Base-by-base conservation (phyloP, 2,329 filamentous ascomycete species). In the Diaporthe vexans region DNA sequence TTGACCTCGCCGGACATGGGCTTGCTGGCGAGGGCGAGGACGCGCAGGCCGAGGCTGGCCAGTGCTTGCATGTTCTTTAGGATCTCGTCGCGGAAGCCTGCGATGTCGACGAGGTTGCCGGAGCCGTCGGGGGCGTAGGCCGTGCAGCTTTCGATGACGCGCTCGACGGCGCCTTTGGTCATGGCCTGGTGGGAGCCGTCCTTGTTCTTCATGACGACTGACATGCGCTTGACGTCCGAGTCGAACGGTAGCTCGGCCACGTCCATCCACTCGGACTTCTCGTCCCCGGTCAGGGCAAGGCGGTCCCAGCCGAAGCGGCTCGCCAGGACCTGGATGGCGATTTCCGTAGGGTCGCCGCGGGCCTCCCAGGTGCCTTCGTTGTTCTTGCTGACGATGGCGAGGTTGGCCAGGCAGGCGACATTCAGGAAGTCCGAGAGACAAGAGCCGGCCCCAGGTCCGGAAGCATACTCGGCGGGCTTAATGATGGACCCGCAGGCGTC, bases 291-390 rank as follows among this genome's bases (percentile, higher is more conserved):
- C 77, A 87, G 86, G 37, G 83, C 82, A n/a, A 85, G 82, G n/a
- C 87, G 85, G 65, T 89, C 88, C 84, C 88, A 89, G 48, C 88
- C 84, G 78, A 93, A 93, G 15, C 91, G 89, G 65, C 87, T 87
- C 17, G 91, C 90, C 77, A 93, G 92, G 1, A 93, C 91, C 77
- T 92, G 91, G 58, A 93, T 91, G 4, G 91, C 91, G 72, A 93
- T 92, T 76, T 93, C 91, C 0, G 91, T 93, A 0, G 90, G 89
- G 78, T 91, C 89, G 33, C 90, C 91, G 61, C 88, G 86, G 65
- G 89, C 88, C 70, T 87, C 85, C 90, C 90, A 92, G 67, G 84
- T 80, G 13, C 77, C 77, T 43, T 87, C 82, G 4, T 33, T 35
- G 37, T 70, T 37, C 15, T 82, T 85, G 75, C 87, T 85, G 76